These are phyloP conservation scores for Trametes hirsuta DNA, from an alignment of 1,284 basidiomycete species.

Conservation along the genomic window DNA sequence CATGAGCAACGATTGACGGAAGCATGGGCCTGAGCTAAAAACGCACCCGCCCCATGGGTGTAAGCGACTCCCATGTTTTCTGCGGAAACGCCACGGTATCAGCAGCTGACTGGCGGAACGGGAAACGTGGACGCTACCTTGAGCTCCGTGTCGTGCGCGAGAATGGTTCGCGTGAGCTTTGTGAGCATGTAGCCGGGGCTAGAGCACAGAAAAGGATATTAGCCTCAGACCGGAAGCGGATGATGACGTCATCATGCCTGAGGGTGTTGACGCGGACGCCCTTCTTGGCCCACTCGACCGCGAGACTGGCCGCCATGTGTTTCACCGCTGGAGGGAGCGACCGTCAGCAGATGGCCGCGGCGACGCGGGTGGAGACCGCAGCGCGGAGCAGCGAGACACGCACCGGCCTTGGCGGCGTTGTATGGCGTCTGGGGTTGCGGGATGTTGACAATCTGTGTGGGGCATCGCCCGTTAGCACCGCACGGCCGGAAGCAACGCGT, in stretches of 20 bases:
- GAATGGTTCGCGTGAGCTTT: conserved; percentile 80
- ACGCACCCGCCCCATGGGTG: conserved; percentile 83
- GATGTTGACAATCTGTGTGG: conserved; percentile 77
- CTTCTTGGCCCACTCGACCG: conserved; percentile 89
- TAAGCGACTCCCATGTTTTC: conserved; percentile 89
- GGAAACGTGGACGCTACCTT: conserved; percentile 50
- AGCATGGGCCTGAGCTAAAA: not conserved
- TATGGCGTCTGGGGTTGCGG: conserved; percentile 94
- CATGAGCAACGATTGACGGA: not conserved
- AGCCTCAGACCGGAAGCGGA: conserved; percentile 4
- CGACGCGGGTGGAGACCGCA: conserved; percentile 3
- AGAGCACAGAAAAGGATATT: conserved; percentile 12
- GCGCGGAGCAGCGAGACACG: conserved; percentile 14
- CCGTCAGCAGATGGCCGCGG: conserved; percentile 7
- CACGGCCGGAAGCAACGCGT: not conserved
- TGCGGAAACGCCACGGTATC: conserved; percentile 35
- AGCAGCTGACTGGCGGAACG: conserved; percentile 11
- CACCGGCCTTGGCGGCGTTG: conserved; percentile 91
- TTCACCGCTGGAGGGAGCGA: conserved; percentile 62
- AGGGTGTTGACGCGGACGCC: conserved; percentile 83
- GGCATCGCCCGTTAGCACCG: conserved; percentile 21
- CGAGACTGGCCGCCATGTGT: conserved; percentile 86
- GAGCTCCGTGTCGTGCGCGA: conserved; percentile 72
- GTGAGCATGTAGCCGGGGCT: conserved; percentile 93
- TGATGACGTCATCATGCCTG: conserved; percentile 50